Conservation (phyloP, 495 filamentous ascomycete species). For the Cairneyella variabilis region DNA sequence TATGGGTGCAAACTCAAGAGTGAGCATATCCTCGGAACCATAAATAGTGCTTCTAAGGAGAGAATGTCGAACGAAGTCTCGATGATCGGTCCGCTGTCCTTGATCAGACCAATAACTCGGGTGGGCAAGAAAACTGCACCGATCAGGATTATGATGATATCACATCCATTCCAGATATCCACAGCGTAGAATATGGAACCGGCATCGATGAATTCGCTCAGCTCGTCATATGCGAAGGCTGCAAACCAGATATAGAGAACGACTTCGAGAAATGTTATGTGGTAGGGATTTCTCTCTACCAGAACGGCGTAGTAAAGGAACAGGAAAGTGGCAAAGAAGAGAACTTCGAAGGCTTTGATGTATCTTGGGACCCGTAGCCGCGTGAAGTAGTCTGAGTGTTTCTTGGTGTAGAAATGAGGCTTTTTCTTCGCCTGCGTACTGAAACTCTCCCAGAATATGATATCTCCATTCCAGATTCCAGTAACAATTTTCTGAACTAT, state of each 20-base stretch:
- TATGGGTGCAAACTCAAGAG: slow-evolving; percentile 86
- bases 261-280: slow-evolving; percentile 48
- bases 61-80: slow-evolving; percentile 84
- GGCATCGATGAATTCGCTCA: slow-evolving; percentile 78
- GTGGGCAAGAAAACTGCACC: slow-evolving; percentile 68
- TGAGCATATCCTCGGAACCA: slow-evolving; percentile 83
- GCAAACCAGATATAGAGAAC: slow-evolving; percentile 67
- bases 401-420: slow-evolving; percentile 74
- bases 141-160: slow-evolving; percentile 81
- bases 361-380: slow-evolving; percentile 88
- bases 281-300: slow-evolving; percentile 48
- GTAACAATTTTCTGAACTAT: slow-evolving; percentile 85
- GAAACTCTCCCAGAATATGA: slow-evolving; percentile 86
- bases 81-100: slow-evolving; percentile 56
- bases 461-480: slow-evolving; percentile 87
- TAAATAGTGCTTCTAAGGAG: slow-evolving; percentile 81
- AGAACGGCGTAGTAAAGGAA: slow-evolving; percentile 82
- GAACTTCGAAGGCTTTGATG: slow-evolving; percentile 81
- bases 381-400: slow-evolving; percentile 75
- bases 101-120: slow-evolving; percentile 67
- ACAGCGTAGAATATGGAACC: slow-evolving; percentile 80
- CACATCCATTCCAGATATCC: slow-evolving; percentile 90
- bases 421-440: slow-evolving; percentile 74
- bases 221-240: slow-evolving; percentile 84
- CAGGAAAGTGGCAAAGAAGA: slow-evolving; percentile 82